Base-by-base conservation (phyloP, 768 basidiomycete genomes). In the Lanmaoa rubissima region DNA sequence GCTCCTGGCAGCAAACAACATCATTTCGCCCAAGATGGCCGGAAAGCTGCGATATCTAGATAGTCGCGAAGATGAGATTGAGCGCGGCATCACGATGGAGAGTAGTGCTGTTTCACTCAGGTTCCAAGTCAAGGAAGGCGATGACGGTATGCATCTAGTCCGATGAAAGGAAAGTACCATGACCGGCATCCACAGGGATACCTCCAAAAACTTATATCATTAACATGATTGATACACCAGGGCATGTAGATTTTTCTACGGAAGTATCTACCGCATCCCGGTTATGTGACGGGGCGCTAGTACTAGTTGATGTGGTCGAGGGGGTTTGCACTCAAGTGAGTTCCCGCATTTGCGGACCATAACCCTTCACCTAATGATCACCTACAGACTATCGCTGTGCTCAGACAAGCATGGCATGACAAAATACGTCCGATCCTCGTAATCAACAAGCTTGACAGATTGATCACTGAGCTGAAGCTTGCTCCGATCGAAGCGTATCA, bases 51-150 rank as follows among this genome's bases (percentile, higher is more conserved):
- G 97, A 52, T 99, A 96, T 70, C 78, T 98, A 51, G 97, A 99
- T 69, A 92, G 89, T 56, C 80, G 97, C 61, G 94, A 98, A 69
- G 97, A 98, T 65, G 97, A 99, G 67, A 95, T 98, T 65, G 88
- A 98, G 73, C 78, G 97, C 48, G 97, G 97, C 3, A 99, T 99
- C 58, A 98, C 97, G 0, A 98, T 99, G 97, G 95, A 99, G 74
- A 93, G 92, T 61, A 94, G 92, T 70, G 95, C 97, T 0, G 89
- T 98, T 7, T 94, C 91, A 5, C 76, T 98, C 52, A 82, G 85
- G 59, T 99, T 97, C 66, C 88, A 90, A 60, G 90, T 92, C 54
- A 79, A 85, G 74, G 85, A 86, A 38, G 77, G 76, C 50, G 71
- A 79, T 38, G 86, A 80, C 73, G 86, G 92, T 90, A 70, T 59